Conservation (phyloP, 2,329 filamentous ascomycete genomes). For the Fusarium illudens region DNA sequence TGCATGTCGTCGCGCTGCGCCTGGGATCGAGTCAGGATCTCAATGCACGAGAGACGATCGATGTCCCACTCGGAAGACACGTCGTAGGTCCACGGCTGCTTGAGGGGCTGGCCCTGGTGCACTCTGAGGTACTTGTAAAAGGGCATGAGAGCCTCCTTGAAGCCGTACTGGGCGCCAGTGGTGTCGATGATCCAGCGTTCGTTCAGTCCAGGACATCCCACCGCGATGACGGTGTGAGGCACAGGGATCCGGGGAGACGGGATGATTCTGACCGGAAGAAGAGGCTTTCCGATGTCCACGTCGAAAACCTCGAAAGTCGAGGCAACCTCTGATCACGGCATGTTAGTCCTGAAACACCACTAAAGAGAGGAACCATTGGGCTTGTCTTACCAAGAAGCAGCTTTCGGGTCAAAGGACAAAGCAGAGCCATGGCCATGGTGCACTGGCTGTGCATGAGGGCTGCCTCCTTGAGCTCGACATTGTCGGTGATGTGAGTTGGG, state of each 20-base stretch:
- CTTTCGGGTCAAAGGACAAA: slow-evolving; percentile 15
- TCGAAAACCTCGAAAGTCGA: background rate
- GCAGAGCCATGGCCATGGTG: slow-evolving; percentile 5
- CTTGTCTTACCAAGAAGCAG: slow-evolving; percentile 1
- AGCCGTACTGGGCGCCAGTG: slow-evolving; percentile 26
- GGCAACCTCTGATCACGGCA: background rate
- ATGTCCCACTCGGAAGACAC: slow-evolving; percentile 19
- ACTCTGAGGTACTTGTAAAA: slow-evolving; percentile 11
- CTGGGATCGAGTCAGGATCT: background rate
- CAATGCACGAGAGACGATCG: slow-evolving; percentile 4
- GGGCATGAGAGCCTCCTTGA: slow-evolving; percentile 19
- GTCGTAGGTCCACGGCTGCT: background rate
- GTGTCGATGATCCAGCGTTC: slow-evolving; percentile 29
- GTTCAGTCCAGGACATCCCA: background rate
- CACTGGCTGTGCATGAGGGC: slow-evolving; percentile 10
- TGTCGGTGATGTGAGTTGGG: slow-evolving; percentile 6
- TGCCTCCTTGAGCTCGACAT: slow-evolving; percentile 14
- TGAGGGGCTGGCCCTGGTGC: background rate
- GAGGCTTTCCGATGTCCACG: slow-evolving; percentile 1
- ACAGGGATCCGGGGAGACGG: background rate
- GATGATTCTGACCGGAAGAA: slow-evolving; percentile 6
- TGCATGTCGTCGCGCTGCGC: slow-evolving; percentile 2
- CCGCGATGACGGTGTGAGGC: slow-evolving; percentile 11
- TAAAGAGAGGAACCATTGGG: background rate
- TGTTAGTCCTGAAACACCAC: background rate